Base-by-base conservation (phyloP, 2,329 filamentous ascomycete species). In the Sclerotinia spermophila region DNA sequence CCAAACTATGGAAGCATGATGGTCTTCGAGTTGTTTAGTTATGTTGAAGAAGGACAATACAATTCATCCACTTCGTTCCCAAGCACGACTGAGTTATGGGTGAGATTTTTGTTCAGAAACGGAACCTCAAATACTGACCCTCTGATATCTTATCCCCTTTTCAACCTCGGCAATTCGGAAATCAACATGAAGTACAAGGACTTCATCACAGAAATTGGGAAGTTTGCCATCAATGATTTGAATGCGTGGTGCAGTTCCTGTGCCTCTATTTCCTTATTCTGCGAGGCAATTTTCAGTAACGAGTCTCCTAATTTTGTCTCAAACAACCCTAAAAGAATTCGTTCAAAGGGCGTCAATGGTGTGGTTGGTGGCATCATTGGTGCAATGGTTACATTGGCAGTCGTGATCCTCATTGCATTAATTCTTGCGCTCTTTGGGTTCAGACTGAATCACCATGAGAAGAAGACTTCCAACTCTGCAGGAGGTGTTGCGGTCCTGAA, bases 1-100 rank as follows among this genome's bases (percentile, higher is more conserved):
- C 89, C 91, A 0, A 85, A 90, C 74, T 92, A 93, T 51, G 93
- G 93, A 0, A 90, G 89, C 1, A 86, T 87, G 55, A 90, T 97
- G 85, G 83, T 87, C 0, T 94, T 96, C 78, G 94, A 97, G 81
- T 79, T 89, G 7, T 84, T 84, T 72, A 82, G 81, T 27, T 79
- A 83, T 45, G 79, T 80, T 67, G 68, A 74, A 58, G 13, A 71
- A 65, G 21, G 38, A 15, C 70, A 45, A n/a, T 44, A 38, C 4
- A 8, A 27, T 56, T 82, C 82, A 27, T 78, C 83, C 40, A 79
- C 79, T 67, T 67, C 74, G 55, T 15, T 71, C 55, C 27, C 42
- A 3, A 67, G 53, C 13, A 40, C 53, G 2, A 42, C 70, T 1
- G 81, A 85, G 30, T 79, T 89, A 24, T 82, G 79, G 70, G 83